phyloP scores from a whole-genome alignment of 768 basidiomycete genomes.

The Rhizopogon vulgaris region DNA sequence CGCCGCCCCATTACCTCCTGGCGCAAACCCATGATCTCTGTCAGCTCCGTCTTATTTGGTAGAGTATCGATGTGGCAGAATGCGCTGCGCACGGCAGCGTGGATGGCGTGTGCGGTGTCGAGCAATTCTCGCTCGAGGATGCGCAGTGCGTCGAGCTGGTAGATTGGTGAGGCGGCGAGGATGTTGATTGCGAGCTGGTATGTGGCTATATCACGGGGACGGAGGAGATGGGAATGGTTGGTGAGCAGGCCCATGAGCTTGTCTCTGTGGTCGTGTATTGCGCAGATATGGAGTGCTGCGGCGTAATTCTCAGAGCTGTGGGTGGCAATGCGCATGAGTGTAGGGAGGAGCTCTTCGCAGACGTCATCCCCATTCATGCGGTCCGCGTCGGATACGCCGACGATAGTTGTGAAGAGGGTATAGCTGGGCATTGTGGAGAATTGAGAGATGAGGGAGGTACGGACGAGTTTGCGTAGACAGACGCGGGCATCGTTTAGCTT shows the following conservation, averaged over 20 bases:
- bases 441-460: conserved; percentile 35
- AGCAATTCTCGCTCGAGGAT: conserved; percentile 50
- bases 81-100: conserved; percentile 33
- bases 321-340: conserved; percentile 37
- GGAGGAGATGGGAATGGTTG: conserved; percentile 48
- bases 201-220: conserved; percentile 45
- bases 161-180: conserved; percentile 24
- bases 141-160: conserved; percentile 28
- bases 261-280: conserved; percentile 28
- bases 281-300: conserved; percentile 49
- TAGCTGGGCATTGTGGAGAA: conserved; percentile 48
- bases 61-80: conserved; percentile 45
- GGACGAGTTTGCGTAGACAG: conserved; percentile 38
- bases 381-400: conserved; percentile 25
- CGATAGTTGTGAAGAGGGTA: conserved; percentile 38
- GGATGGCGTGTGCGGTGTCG: conserved; percentile 39
- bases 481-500: conserved; percentile 33
- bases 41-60: conserved; percentile 34
- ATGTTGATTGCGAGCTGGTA: conserved; percentile 40
- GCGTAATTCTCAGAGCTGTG: conserved; percentile 46
- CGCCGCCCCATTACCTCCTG: conserved; percentile 33
- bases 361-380: conserved; percentile 22
- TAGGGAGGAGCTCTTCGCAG: conserved; percentile 28
- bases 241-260: conserved; percentile 38
- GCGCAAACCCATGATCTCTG: conserved; percentile 39